Conservation (phyloP, 257 asterid species). For the Nicotiana paniculata region DNA sequence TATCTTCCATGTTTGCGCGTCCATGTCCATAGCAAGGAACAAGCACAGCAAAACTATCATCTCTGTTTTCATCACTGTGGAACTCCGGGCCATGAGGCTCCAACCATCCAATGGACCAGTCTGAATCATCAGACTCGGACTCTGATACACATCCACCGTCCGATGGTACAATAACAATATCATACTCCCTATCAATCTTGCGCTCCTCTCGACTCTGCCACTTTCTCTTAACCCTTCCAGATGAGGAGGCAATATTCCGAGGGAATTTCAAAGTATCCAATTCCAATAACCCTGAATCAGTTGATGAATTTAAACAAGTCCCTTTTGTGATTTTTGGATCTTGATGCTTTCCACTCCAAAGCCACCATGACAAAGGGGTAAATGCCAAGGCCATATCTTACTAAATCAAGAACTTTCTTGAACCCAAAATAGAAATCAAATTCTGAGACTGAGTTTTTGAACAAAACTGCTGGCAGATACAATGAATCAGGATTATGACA, state of each 20-base stretch:
- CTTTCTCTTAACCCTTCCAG: constrained; percentile 31
- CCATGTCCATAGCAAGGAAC: constrained; percentile 48
- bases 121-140: constrained; percentile 50
- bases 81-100: constrained; percentile 43
- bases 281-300: constrained; percentile 32
- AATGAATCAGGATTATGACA: not conserved
- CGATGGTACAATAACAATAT: constrained; percentile 42
- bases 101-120: constrained; percentile 50
- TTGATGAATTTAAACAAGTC: constrained; percentile 19
- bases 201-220: constrained; percentile 39
- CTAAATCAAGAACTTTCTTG: not conserved
- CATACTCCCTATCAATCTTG: constrained; percentile 40
- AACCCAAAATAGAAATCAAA: not conserved
- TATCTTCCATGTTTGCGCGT: constrained; percentile 15
- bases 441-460: not conserved
- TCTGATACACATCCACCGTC: constrained; percentile 51
- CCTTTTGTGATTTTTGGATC: constrained; percentile 22
- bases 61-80: constrained; percentile 28
- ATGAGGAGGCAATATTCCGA: constrained; percentile 20
- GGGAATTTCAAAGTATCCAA: constrained; percentile 30
- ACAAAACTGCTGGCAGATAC: not conserved
- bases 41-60: constrained; percentile 43
- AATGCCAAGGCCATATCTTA: constrained; percentile 31
- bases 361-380: constrained; percentile 34
- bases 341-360: constrained; percentile 35